Conservation (phyloP, 2,329 filamentous ascomycete species). For the Teratosphaeria epicoccoides region DNA sequence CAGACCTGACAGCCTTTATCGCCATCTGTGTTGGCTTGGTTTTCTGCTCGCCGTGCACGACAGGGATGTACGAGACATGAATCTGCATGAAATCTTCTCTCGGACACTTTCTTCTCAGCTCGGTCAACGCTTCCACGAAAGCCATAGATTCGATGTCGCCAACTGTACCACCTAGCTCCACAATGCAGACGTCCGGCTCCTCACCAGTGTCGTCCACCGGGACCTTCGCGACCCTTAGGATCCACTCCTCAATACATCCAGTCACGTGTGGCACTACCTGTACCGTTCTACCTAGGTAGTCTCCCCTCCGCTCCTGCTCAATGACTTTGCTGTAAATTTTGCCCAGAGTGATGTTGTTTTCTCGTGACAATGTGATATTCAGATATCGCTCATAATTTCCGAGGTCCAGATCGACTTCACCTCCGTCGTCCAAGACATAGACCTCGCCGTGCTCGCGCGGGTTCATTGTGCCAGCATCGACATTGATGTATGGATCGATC, state of each 20-base stretch:
- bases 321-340: conserved; percentile 92
- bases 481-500: conserved; percentile 64
- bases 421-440: conserved; percentile 77
- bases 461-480: conserved; percentile 64
- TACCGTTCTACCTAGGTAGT: conserved; percentile 82
- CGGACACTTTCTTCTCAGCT: conserved; percentile 62
- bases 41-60: conserved; percentile 71
- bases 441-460: conserved; percentile 73
- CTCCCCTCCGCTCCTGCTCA: conserved; percentile 56
- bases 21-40: conserved; percentile 94
- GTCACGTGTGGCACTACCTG: conserved; percentile 91
- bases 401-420: conserved; percentile 64
- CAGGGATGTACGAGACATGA: conserved; percentile 77
- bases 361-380: conserved; percentile 66
- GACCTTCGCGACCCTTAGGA: conserved; percentile 72
- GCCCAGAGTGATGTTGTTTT: conserved; percentile 95
- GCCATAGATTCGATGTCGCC: conserved; percentile 80
- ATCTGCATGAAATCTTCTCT: conserved; percentile 79
- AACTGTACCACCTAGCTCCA: conserved; percentile 58
- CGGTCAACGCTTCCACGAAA: conserved; percentile 76
- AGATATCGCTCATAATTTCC: conserved; percentile 76
- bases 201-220: conserved; percentile 76
- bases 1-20: conserved; percentile 71
- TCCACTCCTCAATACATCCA: conserved; percentile 85
- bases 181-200: conserved; percentile 85